A percentile compares a stretch with the other conserved stretches of the same genome.
Conservation (phyloP, 2,329 filamentous ascomycete genomes). For the Epichloe sp. region DNA sequence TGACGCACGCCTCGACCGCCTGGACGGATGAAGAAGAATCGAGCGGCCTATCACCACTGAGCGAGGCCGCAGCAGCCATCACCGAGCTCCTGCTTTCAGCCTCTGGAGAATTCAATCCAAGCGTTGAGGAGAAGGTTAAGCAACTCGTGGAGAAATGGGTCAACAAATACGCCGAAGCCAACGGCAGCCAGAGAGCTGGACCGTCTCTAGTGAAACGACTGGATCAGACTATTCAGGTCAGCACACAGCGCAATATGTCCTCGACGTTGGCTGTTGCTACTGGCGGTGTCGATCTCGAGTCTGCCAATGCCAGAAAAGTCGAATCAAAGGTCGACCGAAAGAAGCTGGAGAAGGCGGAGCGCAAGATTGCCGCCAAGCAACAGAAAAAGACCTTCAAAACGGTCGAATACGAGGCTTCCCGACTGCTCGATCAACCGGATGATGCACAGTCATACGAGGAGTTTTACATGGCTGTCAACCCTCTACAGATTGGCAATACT, state of each 20-base stretch:
- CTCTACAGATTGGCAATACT: slow-evolving; percentile 66
- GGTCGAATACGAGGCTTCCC: slow-evolving; percentile 93
- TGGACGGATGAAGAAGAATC: slow-evolving; percentile 64
- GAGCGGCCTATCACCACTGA: slow-evolving; percentile 58
- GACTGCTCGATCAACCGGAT: slow-evolving; percentile 70
- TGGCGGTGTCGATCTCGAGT: slow-evolving; percentile 80
- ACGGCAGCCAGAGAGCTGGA: slow-evolving; percentile 57
- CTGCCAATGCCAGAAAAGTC: slow-evolving; percentile 82
- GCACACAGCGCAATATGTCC: slow-evolving; percentile 87
- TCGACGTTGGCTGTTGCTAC: slow-evolving; percentile 82
- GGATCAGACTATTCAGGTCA: slow-evolving; percentile 90
- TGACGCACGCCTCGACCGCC: slow-evolving; percentile 80
- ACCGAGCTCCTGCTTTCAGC: slow-evolving; percentile 86
- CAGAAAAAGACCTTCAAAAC: slow-evolving; percentile 98
- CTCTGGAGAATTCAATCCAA: slow-evolving; percentile 63
- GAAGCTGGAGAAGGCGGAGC: slow-evolving; percentile 97
- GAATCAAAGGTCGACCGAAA: slow-evolving; percentile 96
- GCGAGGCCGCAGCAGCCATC: slow-evolving; percentile 71
- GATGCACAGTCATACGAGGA: slow-evolving; percentile 90
- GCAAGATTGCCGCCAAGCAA: slow-evolving; percentile 95
- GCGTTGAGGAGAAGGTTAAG: slow-evolving; percentile 66
- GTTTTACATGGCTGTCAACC: slow-evolving; percentile 99
- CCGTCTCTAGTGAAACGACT: slow-evolving; percentile 71
- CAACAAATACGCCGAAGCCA: slow-evolving; percentile 59
- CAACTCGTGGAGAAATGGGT: slow-evolving; percentile 86